Evolutionary conservation across 148 eudicot species (phyloP).

Genomic region (Rhododendron williamsianum): DNA sequence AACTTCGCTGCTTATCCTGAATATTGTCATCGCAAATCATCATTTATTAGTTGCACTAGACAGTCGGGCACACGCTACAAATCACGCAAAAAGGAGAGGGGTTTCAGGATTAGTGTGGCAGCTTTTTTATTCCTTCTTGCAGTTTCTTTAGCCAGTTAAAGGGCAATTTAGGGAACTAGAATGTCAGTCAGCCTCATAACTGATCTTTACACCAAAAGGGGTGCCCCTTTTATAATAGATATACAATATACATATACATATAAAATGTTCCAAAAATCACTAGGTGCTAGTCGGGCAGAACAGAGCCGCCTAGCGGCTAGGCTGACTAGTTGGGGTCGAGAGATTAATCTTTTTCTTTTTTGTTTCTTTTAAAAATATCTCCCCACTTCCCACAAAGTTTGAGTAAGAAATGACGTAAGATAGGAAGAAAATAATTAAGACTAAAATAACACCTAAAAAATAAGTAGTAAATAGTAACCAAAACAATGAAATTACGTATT

Average conservation of each 20-base stretch:
- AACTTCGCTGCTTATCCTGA: background rate
- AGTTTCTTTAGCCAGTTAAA: background rate
- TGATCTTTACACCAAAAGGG: background rate
- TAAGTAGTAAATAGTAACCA: too few species aligned
- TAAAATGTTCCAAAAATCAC: background rate
- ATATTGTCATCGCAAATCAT: background rate
- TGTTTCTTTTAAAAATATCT: background rate
- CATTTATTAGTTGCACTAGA: background rate
- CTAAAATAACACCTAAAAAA: background rate
- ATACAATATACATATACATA: too few species aligned
- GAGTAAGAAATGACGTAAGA: too few species aligned
- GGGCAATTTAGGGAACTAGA: background rate
- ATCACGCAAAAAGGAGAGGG: background rate
- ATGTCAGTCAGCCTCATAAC: background rate
- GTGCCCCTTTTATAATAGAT: background rate
- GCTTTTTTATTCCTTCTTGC: background rate
- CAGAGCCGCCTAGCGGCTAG: background rate
- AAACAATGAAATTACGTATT: background rate
- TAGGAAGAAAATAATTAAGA: background rate
- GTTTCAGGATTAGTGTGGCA: background rate
- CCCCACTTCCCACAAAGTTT: background rate
- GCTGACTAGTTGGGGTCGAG: background rate
- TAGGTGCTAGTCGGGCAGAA: background rate
- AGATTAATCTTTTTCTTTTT: too few species aligned
- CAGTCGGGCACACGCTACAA: background rate